These are phyloP conservation scores for Hemileccinum impolitum DNA, from an alignment of 768 basidiomycete genomes.

Conservation along the genomic window DNA sequence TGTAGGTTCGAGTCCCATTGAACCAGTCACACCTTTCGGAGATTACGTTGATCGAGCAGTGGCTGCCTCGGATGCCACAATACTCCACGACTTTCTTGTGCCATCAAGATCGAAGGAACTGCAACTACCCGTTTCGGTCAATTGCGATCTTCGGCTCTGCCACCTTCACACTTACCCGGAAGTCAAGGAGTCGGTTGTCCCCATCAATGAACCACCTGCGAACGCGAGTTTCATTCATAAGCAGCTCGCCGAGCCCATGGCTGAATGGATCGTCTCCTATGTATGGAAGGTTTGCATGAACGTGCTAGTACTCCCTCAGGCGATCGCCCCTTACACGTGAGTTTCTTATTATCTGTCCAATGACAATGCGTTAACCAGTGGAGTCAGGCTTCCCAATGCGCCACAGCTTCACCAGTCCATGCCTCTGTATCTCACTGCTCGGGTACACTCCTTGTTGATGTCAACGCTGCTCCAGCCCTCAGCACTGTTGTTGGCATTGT, in stretches of 20 bases:
- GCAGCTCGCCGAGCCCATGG: slow-evolving; percentile 71
- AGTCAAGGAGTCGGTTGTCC: slow-evolving; percentile 32
- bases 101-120: slow-evolving; percentile 16
- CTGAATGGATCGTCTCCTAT: slow-evolving; percentile 76
- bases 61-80: slow-evolving; percentile 36
- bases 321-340: slow-evolving; percentile 55
- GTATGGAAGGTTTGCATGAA: slow-evolving; percentile 83
- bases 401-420: slow-evolving; percentile 37
- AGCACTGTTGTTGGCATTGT: slow-evolving; percentile 70
- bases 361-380: slow-evolving; percentile 8
- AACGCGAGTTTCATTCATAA: slow-evolving; percentile 56
- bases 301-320: slow-evolving; percentile 55
- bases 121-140: slow-evolving; percentile 21
- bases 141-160: slow-evolving; percentile 26
- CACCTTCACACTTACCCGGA: slow-evolving; percentile 17
- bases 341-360: slow-evolving; percentile 23
- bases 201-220: slow-evolving; percentile 34
- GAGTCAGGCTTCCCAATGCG: slow-evolving; percentile 27
- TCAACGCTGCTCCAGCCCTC: slow-evolving; percentile 82
- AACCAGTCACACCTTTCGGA: slow-evolving; percentile 73
- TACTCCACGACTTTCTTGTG: slow-evolving; percentile 23
- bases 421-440: slow-evolving; percentile 46
- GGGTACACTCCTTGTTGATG: slow-evolving; percentile 69
- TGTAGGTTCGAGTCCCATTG: slow-evolving; percentile 62
- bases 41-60: slow-evolving; percentile 75